These are phyloP conservation scores for Globisporangium takayamanum DNA, from an alignment of 352 stramenopile genomes.

Conservation along the genomic window DNA sequence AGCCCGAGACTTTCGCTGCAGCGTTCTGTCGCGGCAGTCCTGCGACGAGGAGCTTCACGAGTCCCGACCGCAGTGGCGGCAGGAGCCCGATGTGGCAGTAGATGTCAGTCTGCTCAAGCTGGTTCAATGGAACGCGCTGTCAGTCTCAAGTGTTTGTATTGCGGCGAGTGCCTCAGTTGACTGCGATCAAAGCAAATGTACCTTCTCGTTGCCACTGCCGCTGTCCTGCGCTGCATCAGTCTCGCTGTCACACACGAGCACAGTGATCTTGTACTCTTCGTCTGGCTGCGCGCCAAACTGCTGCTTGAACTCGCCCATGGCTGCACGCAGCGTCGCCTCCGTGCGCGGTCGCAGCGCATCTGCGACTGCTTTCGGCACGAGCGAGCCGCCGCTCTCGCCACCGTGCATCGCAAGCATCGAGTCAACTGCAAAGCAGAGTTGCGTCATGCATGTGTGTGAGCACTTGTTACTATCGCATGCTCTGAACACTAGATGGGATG, in stretches of 20 bases:
- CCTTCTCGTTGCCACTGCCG: not conserved
- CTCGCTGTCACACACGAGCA: conserved; percentile 49
- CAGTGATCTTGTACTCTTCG: conserved; percentile 83
- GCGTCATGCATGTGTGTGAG: not conserved
- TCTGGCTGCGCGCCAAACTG: conserved; percentile 30
- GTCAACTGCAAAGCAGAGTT: conserved; percentile 34
- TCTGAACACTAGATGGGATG: no score
- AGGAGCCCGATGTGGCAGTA: conserved; percentile 74
- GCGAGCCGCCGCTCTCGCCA: not conserved
- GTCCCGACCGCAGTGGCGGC: conserved; percentile 40
- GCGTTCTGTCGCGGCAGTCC: conserved; percentile 68
- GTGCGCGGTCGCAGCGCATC: conserved; percentile 43
- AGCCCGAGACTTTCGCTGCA: conserved; percentile 65
- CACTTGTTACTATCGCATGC: not conserved
- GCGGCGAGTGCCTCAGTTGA: not conserved
- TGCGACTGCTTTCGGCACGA: conserved; percentile 27
- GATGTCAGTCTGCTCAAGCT: conserved; percentile 34
- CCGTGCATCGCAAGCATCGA: conserved; percentile 60
- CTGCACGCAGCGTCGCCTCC: conserved; percentile 55
- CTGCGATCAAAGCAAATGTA: not conserved
- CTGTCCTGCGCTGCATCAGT: conserved; percentile 1
- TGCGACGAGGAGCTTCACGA: conserved; percentile 68
- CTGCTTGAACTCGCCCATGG: conserved; percentile 54
- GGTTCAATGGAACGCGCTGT: no score
- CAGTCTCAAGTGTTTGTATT: not conserved